Base-by-base conservation (phyloP, 2,329 filamentous ascomycete species). In the Sarocladiaceae sp. region DNA sequence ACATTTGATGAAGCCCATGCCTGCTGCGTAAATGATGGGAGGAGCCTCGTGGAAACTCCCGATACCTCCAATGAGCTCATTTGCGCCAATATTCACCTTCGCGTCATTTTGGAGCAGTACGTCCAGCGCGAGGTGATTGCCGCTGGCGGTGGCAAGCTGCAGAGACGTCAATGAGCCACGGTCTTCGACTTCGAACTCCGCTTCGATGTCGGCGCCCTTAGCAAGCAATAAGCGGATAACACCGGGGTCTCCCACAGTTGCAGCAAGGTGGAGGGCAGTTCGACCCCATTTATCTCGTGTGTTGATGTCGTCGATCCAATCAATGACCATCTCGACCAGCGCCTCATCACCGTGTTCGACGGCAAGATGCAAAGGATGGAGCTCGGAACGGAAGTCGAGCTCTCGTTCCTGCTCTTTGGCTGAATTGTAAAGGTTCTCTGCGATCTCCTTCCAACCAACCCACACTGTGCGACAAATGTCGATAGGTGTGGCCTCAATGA, bases 21-120 rank as follows among this genome's bases (percentile, higher is more conserved):
- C 58, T 1, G 63, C 62, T 3, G 68, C 69, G 56, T 55, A 63
- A 64, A 58, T 75, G 62, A 66, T 69, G 11, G 53, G 46, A 22
- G 46, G 46, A 4, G 28, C 46, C 18, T 33, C 46, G 23, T 11
- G 15, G 17, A 36, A 49, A 12, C 25, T 35, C 5, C 29, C 46
- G 17, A 36, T 33, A 17, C 6, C 28, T 23, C 29, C 26, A 6
- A 31, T 11, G 10, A 28, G 11, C 42, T 47, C 42, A 15, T 25
- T 28, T 8, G 42, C 17, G 22, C 42, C 42, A 20, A 31, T 31
- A 28, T 47, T 47, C 15, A 31, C 5, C 12, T 47, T 17, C 4
- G 42, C 42, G 4, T n/a, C 23, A 11, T 31, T 47, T 17, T 47
- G 8, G 26, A 49, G 46, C 12, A 49, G 46, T 5, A 35, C 46